These are phyloP conservation scores for Taphrina communis DNA, from an alignment of 1,139 yeast genomes.

Conservation along the genomic window DNA sequence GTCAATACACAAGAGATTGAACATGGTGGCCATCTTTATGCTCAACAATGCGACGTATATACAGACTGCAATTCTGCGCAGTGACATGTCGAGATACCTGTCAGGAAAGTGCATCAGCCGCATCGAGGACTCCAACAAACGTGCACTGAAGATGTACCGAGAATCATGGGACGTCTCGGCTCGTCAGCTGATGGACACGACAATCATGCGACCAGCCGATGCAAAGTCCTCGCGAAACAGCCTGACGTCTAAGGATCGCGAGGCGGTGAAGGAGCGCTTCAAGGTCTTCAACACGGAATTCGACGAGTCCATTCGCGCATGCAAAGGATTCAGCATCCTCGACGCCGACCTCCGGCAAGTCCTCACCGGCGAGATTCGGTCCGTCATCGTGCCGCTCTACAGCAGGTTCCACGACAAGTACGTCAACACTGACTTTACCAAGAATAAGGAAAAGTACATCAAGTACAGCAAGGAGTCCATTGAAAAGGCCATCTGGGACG, in stretches of 20 bases:
- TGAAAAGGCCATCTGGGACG: slow-evolving; percentile 39
- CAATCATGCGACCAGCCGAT: slow-evolving; percentile 61
- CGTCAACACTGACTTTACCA: slow-evolving; percentile 71
- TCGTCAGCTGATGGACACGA: slow-evolving; percentile 69
- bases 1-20: slow-evolving; percentile 21
- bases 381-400: slow-evolving; percentile 79
- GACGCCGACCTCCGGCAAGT: slow-evolving; percentile 69
- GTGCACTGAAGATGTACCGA: slow-evolving; percentile 75
- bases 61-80: slow-evolving; percentile 15
- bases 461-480: slow-evolving; percentile 63
- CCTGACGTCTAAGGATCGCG: slow-evolving; percentile 72
- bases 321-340: slow-evolving; percentile 67
- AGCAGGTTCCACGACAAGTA: slow-evolving; percentile 81
- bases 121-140: slow-evolving; percentile 70
- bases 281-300: slow-evolving; percentile 75
- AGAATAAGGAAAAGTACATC: slow-evolving; percentile 73
- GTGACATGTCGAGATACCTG: slow-evolving; percentile 22
- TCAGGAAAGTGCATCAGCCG: slow-evolving; percentile 50
- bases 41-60: slow-evolving; percentile 39
- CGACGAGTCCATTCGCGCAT: slow-evolving; percentile 70
- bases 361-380: slow-evolving; percentile 65
- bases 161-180: slow-evolving; percentile 79
- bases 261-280: slow-evolving; percentile 83
- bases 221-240: slow-evolving; percentile 51
- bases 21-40: slow-evolving; percentile 36